phyloP scores from a whole-genome alignment of 352 stramenopile genomes.

The Pythium sp. region DNA sequence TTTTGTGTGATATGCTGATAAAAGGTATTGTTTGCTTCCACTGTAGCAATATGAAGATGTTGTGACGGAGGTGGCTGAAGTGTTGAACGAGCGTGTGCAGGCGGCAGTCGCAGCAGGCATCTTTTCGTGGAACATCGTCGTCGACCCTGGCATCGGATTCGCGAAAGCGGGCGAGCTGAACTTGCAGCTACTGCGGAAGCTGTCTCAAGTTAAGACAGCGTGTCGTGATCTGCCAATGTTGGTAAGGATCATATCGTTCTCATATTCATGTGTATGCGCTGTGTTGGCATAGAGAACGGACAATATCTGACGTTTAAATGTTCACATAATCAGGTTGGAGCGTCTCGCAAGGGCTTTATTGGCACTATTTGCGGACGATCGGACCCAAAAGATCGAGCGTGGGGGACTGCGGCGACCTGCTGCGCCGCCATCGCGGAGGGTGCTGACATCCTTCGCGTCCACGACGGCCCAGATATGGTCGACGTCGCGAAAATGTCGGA shows the following conservation, averaged over 20 bases:
- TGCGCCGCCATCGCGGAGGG: conserved; percentile 72
- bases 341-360: conserved; percentile 98
- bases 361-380: conserved; percentile 88
- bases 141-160: conserved; percentile 98
- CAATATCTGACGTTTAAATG: not conserved
- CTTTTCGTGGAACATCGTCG: conserved; percentile 92
- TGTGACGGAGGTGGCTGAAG: conserved; percentile 79
- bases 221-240: conserved; percentile 58
- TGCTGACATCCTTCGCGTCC: conserved; percentile 93
- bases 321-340: conserved; percentile 62
- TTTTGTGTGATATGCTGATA: not conserved
- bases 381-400: conserved; percentile 87
- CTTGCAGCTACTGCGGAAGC: conserved; percentile 84
- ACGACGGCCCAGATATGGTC: conserved; percentile 91
- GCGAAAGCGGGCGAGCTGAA: conserved; percentile 93
- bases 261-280: not conserved
- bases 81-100: conserved; percentile 70
- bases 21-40: conserved; percentile 14
- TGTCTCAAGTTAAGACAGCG: conserved; percentile 46
- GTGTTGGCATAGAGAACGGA: not conserved
- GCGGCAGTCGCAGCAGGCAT: conserved; percentile 87
- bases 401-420: conserved; percentile 92
- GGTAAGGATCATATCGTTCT: conserved; percentile 21
- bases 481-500: conserved; percentile 91
- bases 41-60: conserved; percentile 88